A percentile compares a stretch with the other conserved stretches of the same genome.
Evolutionary conservation across 2,329 filamentous ascomycete genomes (phyloP).

Genomic region (Botrytis sinoallii): DNA sequence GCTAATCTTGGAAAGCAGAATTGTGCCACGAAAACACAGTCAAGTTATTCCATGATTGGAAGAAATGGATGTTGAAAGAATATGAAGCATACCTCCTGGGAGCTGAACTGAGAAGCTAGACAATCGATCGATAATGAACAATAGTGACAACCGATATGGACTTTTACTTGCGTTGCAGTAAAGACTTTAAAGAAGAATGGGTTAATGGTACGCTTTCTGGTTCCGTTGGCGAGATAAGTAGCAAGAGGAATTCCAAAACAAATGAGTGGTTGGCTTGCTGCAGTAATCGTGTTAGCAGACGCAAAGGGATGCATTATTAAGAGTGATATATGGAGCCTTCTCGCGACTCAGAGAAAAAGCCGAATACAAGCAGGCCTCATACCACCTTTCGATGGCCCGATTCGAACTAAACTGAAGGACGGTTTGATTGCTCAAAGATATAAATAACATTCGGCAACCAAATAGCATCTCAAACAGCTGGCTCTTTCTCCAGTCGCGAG

Average conservation of each 20-base stretch:
- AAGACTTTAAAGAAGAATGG: neutral
- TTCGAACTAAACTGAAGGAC: neutral
- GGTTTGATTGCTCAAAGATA: neutral
- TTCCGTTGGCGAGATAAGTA: neutral
- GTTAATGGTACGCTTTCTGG: neutral
- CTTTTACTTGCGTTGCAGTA: neutral
- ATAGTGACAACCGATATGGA: neutral
- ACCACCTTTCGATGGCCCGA: neutral
- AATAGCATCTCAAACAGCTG: neutral
- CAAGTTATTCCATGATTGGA: neutral
- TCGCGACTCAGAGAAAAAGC: neutral
- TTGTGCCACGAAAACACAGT: neutral
- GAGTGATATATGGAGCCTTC: neutral
- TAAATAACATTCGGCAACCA: neutral
- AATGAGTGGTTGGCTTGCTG: neutral
- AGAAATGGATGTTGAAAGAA: neutral
- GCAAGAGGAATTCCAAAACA: neutral
- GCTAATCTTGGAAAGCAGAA: neutral
- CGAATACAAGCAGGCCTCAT: neutral
- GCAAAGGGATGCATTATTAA: neutral
- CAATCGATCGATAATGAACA: too few relatives aligned
- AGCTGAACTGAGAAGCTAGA: neutral
- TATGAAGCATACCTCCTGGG: neutral
- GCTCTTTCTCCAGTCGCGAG: neutral
- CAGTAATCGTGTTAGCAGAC: neutral